Percentiles rank a stretch among this genome's conserved stretches.
Conservation (phyloP, 306 rosid genomes). For the Cucurbita argyrosperma region DNA sequence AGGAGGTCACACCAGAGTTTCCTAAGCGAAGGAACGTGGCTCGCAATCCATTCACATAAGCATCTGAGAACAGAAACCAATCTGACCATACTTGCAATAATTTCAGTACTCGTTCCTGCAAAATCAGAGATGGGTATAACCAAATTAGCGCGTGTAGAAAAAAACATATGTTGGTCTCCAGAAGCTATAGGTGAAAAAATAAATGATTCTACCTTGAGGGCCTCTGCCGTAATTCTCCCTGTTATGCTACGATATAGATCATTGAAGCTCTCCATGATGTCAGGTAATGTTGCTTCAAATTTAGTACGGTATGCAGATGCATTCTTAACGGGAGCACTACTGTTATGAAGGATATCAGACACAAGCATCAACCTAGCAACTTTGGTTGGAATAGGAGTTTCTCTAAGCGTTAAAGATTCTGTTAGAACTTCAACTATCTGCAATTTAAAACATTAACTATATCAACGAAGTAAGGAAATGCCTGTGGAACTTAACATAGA, state of each 20-base stretch:
- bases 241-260: conserved; percentile 80
- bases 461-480: neutral
- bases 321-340: conserved; percentile 99
- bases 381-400: conserved; percentile 96
- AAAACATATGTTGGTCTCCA: neutral
- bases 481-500: neutral
- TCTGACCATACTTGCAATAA: conserved; percentile 98
- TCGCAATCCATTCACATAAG: conserved; percentile 87
- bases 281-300: conserved; percentile 89
- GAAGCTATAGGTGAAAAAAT: neutral
- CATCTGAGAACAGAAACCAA: conserved; percentile 98
- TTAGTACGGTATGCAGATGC: conserved; percentile 99
- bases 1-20: conserved; percentile 72
- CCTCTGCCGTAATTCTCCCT: conserved; percentile 98
- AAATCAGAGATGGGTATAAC: conserved; percentile 14
- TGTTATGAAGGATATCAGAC: conserved; percentile 95
- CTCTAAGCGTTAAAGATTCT: conserved; percentile 94
- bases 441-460: conserved; percentile 15
- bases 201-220: conserved; percentile 50
- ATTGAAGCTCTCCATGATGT: conserved; percentile 96
- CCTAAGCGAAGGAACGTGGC: conserved; percentile 89
- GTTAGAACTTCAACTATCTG: conserved; percentile 97
- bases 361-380: conserved; percentile 99
- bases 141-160: neutral
- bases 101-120: conserved; percentile 88